Conservation (phyloP, 345 rosid species). For the Eucalyptus lansdowneana region DNA sequence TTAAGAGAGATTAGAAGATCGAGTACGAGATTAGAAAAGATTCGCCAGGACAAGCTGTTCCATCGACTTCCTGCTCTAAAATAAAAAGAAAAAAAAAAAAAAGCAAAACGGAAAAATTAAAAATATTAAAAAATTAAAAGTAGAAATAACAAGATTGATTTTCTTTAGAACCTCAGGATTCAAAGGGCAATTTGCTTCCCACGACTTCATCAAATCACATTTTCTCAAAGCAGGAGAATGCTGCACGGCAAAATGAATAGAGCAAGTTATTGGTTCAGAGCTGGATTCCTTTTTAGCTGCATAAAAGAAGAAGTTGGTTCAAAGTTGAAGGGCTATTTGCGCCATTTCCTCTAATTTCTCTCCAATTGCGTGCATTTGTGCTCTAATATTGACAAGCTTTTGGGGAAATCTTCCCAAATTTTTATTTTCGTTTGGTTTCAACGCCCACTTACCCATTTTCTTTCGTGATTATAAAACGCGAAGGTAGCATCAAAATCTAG, state of each 20-base stretch:
- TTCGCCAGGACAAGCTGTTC: too few relatives aligned
- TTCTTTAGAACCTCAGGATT: not conserved
- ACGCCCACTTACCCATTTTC: not conserved
- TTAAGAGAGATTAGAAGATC: too few relatives aligned
- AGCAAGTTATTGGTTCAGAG: not conserved
- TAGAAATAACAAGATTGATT: not conserved
- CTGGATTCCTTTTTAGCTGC: not conserved
- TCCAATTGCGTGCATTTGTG: not conserved
- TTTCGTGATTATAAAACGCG: not conserved
- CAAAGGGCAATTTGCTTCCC: not conserved
- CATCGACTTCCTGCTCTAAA: too few relatives aligned
- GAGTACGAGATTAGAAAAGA: too few relatives aligned
- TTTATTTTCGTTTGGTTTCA: not conserved
- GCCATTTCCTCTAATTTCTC: not conserved
- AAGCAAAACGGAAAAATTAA: too few relatives aligned
- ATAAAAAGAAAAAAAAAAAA: too few relatives aligned
- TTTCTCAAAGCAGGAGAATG: not conserved
- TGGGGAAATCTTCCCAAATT: not conserved
- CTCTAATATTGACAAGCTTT: not conserved
- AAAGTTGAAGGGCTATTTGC: not conserved
- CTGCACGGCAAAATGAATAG: not conserved
- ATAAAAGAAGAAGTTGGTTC: not conserved
- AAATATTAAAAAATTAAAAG: too few relatives aligned
- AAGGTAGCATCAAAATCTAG: not conserved
- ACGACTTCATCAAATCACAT: not conserved